phyloP scores from a whole-genome alignment of 2,329 filamentous ascomycete species.

The Botrytis sinoallii region DNA sequence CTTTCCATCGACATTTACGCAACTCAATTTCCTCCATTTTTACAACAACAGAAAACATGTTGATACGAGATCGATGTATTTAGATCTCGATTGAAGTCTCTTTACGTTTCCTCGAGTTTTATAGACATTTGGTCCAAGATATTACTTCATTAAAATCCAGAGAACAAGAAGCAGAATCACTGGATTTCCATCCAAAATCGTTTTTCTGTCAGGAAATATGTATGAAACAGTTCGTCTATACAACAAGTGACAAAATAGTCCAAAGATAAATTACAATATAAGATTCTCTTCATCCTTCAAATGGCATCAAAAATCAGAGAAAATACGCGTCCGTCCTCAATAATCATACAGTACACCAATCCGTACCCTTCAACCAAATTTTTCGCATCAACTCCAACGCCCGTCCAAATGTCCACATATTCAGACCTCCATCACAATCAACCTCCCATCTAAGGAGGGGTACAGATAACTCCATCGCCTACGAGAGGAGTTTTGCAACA shows the following conservation, averaged over 20 bases:
- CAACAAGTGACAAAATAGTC: neutral
- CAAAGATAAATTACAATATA: neutral
- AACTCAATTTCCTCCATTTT: neutral
- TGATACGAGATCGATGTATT: neutral
- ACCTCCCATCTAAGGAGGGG: neutral
- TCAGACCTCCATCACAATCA: neutral
- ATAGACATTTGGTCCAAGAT: neutral
- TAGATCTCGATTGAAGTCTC: fast-evolving
- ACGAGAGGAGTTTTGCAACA: neutral
- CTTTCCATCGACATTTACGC: neutral
- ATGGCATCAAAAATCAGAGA: neutral
- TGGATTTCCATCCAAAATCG: neutral
- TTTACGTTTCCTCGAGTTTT: neutral
- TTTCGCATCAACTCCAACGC: neutral
- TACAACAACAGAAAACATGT: neutral
- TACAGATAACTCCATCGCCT: neutral
- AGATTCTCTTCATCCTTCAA: neutral
- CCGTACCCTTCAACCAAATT: neutral
- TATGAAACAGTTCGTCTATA: neutral
- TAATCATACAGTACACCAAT: neutral
- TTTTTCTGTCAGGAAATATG: neutral
- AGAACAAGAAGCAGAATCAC: neutral
- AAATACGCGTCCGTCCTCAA: neutral
- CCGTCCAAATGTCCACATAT: neutral
- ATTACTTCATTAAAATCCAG: neutral